Evolutionary conservation across 805 yeast species (phyloP).

Genomic region (Candida orba): DNA sequence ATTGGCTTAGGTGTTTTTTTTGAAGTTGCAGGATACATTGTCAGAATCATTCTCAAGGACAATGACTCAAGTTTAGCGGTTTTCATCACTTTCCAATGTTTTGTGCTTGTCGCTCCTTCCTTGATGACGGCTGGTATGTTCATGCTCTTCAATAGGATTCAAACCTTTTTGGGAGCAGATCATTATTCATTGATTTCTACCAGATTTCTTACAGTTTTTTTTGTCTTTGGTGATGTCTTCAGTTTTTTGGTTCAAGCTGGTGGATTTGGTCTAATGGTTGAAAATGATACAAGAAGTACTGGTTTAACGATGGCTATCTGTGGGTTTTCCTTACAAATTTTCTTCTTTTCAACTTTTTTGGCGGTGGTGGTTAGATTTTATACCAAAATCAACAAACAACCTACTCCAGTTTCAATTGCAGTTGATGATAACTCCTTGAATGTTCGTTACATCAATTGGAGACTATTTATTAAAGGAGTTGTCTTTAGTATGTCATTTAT

Average conservation of each 20-base stretch:
- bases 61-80: background rate
- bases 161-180: background rate
- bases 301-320: background rate
- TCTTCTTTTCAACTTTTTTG: background rate
- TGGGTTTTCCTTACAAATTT: slow-evolving; percentile 3
- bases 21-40: background rate
- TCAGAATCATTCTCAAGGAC: background rate
- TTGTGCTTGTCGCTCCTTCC: slow-evolving; percentile 1
- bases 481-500: slow-evolving; percentile 1
- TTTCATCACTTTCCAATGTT: background rate
- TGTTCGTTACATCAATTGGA: slow-evolving; percentile 1
- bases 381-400: background rate
- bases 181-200: slow-evolving; percentile 1
- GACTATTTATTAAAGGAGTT: background rate
- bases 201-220: slow-evolving; percentile 1
- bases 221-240: slow-evolving; percentile 1
- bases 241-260: slow-evolving; percentile 1
- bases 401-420: background rate
- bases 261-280: slow-evolving; percentile 1
- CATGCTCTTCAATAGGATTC: slow-evolving; percentile 2
- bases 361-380: background rate
- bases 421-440: background rate
- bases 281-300: background rate
- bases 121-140: slow-evolving; percentile 2
- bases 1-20: background rate